Evolutionary conservation across 192 early-diverging fungal genomes (phyloP).

Genomic region (Gryganskiella cystojenkinii): DNA sequence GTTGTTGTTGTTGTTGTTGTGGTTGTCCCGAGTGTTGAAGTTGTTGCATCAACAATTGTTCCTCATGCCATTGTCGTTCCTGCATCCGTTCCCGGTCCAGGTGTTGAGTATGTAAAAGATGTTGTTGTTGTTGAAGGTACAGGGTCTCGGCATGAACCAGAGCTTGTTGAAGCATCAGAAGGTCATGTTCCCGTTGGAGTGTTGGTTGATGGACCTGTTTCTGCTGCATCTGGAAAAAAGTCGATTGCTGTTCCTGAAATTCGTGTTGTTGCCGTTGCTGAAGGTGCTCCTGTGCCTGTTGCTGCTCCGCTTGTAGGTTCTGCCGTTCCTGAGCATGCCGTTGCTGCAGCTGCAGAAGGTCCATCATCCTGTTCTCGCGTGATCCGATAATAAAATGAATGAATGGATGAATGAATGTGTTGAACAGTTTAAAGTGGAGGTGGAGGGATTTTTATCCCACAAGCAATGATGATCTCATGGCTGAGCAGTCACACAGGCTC

Average conservation of each 20-base stretch:
- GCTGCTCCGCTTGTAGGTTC: no score
- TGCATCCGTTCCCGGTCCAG: slow-evolving; percentile 38
- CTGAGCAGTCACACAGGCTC: no score
- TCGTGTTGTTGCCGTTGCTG: slow-evolving; percentile 21
- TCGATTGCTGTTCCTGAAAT: slow-evolving; percentile 27
- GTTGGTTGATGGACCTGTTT: slow-evolving; percentile 30
- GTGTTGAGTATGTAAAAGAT: slow-evolving; percentile 34
- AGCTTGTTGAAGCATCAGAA: slow-evolving; percentile 38
- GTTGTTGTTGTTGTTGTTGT: slow-evolving; percentile 7
- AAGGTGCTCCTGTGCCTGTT: slow-evolving; percentile 25
- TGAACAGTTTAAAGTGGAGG: no score
- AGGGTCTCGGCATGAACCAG: slow-evolving; percentile 23
- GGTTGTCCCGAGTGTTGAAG: not conserved
- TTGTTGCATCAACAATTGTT: slow-evolving; percentile 18
- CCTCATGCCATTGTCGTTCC: slow-evolving; percentile 46
- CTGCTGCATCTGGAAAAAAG: slow-evolving; percentile 13
- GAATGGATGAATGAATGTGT: no score
- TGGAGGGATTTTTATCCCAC: no score
- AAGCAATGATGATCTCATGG: no score
- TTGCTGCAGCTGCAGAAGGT: slow-evolving; percentile 10
- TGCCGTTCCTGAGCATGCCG: slow-evolving; percentile 35
- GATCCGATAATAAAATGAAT: no score
- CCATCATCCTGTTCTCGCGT: slow-evolving; percentile 13
- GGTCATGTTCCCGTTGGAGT: slow-evolving; percentile 19
- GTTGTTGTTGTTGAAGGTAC: slow-evolving; percentile 34